Percentiles rank a stretch among this genome's conserved stretches.
phyloP scores from a whole-genome alignment of 2,329 filamentous ascomycete species.

The Hypomyces rosellus region DNA sequence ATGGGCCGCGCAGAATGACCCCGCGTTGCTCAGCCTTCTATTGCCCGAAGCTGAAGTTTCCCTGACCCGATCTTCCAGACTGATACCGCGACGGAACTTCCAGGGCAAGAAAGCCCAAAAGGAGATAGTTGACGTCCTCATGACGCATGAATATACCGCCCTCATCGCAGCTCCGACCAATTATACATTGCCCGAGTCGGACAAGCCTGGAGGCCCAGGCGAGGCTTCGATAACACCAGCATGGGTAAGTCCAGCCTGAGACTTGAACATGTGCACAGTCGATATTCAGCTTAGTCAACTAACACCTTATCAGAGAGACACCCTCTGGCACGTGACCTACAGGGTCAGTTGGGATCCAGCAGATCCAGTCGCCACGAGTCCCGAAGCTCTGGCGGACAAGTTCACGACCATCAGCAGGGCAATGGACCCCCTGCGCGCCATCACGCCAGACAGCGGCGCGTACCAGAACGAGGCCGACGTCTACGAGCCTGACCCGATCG shows the following conservation, averaged over 20 bases:
- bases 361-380: constrained; percentile 2
- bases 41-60: constrained; percentile 5
- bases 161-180: constrained; percentile 3
- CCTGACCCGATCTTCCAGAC: constrained; percentile 5
- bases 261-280: no score
- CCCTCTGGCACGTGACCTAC: constrained; percentile 6
- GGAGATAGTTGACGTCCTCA: constrained; percentile 5
- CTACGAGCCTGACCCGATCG: constrained; percentile 20
- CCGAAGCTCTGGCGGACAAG: not conserved
- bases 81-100: constrained; percentile 5
- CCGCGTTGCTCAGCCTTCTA: constrained; percentile 2
- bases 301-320: no score
- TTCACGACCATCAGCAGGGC: constrained; percentile 16
- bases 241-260: not conserved
- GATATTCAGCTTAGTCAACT: no score
- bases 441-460: constrained; percentile 16
- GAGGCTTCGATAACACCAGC: constrained; percentile 7
- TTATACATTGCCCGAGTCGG: constrained; percentile 2
- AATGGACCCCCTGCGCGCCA: constrained; percentile 6
- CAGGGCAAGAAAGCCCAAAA: not conserved
- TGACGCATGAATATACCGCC: not conserved
- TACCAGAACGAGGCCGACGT: constrained; percentile 26
- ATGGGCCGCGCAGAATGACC: constrained; percentile 4
- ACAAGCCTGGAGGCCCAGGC: constrained; percentile 4
- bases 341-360: constrained; percentile 13